phyloP scores from a whole-genome alignment of 345 rosid genomes.

The Dipteronia sinensis region DNA sequence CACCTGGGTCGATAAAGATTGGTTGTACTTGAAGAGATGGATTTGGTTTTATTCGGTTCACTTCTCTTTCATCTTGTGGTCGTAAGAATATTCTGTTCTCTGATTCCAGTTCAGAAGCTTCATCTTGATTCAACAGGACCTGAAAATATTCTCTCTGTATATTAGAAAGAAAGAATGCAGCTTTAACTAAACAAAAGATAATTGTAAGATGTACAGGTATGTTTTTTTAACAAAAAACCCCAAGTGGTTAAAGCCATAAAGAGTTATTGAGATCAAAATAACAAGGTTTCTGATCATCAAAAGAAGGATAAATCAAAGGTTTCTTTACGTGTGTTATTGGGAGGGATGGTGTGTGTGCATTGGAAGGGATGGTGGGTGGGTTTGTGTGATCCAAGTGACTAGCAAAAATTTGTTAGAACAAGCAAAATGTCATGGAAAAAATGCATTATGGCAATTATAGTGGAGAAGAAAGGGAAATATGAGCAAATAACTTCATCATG shows the following conservation, averaged over 20 bases:
- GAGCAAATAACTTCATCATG: not conserved
- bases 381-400: not conserved
- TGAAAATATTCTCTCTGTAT: constrained; percentile 22
- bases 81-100: constrained; percentile 60
- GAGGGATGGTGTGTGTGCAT: not conserved
- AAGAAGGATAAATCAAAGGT: not conserved
- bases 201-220: not conserved
- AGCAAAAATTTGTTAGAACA: not conserved
- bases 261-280: not conserved
- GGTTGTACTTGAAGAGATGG: constrained; percentile 69
- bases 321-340: not conserved
- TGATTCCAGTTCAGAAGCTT: constrained; percentile 59
- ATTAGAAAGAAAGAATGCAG: not conserved
- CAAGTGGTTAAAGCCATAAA: not conserved
- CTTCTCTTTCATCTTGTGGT: constrained; percentile 57
- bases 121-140: constrained; percentile 86
- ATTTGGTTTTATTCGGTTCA: constrained; percentile 80
- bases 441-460: not conserved
- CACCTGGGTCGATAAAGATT: constrained; percentile 70
- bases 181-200: not conserved
- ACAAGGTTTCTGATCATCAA: not conserved
- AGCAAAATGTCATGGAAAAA: not conserved
- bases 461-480: not conserved
- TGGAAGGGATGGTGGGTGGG: not conserved
- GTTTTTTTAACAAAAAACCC: not conserved